These are phyloP conservation scores for Blastocystis sp. DNA, from an alignment of 352 stramenopile genomes.

Conservation along the genomic window DNA sequence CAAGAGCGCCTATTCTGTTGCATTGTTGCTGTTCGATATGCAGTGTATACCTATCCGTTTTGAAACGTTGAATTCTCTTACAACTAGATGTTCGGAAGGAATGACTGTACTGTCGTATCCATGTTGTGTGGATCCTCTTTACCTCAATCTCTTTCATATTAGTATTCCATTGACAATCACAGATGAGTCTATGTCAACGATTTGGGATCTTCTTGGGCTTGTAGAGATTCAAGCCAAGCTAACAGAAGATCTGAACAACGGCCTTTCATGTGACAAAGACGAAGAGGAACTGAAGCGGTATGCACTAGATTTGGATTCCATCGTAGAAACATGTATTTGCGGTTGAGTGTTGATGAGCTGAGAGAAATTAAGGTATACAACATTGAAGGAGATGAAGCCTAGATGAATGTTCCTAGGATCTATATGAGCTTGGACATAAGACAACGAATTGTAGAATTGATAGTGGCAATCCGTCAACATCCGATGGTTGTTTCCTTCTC, in stretches of 20 bases:
- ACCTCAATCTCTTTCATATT: conserved; percentile 46
- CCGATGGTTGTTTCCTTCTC: not conserved
- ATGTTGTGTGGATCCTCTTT: not conserved
- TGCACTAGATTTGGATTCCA: not conserved
- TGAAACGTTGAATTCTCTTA: not conserved
- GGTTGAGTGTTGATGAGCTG: conserved; percentile 37
- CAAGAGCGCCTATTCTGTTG: conserved; percentile 49
- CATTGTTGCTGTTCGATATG: conserved; percentile 36
- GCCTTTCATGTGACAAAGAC: conserved; percentile 27
- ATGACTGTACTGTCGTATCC: conserved; percentile 33
- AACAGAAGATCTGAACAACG: conserved; percentile 41
- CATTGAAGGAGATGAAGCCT: not conserved
- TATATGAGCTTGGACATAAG: conserved; percentile 43
- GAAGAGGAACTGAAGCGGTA: conserved; percentile 58
- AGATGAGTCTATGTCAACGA: not conserved
- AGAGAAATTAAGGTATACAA: conserved; percentile 4
- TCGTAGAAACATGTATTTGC: conserved; percentile 47
- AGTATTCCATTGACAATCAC: conserved; percentile 7
- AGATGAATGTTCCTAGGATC: conserved; percentile 1
- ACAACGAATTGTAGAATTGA: conserved; percentile 9
- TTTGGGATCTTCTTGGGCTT: conserved; percentile 27
- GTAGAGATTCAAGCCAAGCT: conserved; percentile 48
- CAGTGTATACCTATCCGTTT: conserved; percentile 13
- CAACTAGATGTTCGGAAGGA: not conserved
- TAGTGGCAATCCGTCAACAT: conserved; percentile 37